Base-by-base conservation (phyloP, 1,284 basidiomycete species). In the Ustilago cynodontis region DNA sequence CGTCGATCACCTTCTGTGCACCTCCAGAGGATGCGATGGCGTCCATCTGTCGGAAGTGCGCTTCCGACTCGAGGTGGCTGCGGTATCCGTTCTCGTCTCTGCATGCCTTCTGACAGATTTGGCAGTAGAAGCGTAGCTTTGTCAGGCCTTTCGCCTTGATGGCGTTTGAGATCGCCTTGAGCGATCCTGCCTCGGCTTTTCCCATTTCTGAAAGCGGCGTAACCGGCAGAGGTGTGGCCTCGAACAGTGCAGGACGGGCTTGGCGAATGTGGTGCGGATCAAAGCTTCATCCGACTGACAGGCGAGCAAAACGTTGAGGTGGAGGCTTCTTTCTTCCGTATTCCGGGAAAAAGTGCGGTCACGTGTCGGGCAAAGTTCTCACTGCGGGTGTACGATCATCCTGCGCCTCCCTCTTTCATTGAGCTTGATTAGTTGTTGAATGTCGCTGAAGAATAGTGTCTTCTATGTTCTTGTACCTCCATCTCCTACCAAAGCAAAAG, bases 41-140 rank as follows among this genome's bases (percentile, higher is more conserved):
- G 70, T 98, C 90, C 92, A 99, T 97, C 87, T 98, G 95, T 13
- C 97, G 91, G 63, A 98, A 89, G 87, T 99, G 97, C 1, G 91
- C 88, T 86, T 95, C 94, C 33, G 93, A 94, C 67, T 91, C 89
- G 18, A 92, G 90, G 86, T 95, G 94, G 85, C 84, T 85, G 64
- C 80, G 80, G 68, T 81, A 86, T 6, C 82, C 84, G 62, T 86
- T 84, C 31, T 81, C 82, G 66, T 86, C 84, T 24, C 84, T 72
- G 52, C 82, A 84, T 3, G 84, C 81, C 58, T 86, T 86, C 45
- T 71, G 65, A 61, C 84, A 86, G 45, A 86, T 69, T 49, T 86
- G 84, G 61, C 84, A 86, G 66, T 86, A 86, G 80, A 82, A 86
- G 43, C 84, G 81, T 18, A 86, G 74, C 70, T 84, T 82, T 51